Evolutionary conservation across 2,329 filamentous ascomycete genomes (phyloP).

Genomic region (Coniochaeta prunicola): DNA sequence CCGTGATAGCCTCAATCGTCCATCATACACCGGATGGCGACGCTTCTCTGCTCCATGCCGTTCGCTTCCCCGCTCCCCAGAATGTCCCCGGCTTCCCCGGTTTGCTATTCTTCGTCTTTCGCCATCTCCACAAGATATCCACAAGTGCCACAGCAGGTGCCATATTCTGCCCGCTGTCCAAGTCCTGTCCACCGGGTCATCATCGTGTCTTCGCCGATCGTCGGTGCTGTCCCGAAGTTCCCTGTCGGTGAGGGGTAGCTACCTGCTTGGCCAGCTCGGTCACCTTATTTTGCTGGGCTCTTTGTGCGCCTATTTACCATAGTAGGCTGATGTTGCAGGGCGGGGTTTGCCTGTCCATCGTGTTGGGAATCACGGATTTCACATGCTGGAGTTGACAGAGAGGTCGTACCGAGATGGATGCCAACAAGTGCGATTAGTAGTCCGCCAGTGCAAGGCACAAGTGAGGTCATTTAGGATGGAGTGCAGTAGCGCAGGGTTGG

Average conservation of each 20-base stretch:
- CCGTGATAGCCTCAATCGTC: background rate
- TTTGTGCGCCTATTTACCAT: no score
- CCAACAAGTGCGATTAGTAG: background rate
- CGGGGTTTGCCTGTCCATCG: background rate
- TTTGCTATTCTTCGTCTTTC: background rate
- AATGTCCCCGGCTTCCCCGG: background rate
- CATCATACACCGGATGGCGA: background rate
- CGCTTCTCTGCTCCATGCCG: background rate
- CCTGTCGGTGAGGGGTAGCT: conserved; percentile 1
- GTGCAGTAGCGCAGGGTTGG: background rate
- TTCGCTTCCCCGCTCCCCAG: background rate
- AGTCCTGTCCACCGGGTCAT: background rate
- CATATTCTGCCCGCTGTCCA: background rate
- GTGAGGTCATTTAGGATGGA: background rate
- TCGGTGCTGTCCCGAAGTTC: background rate
- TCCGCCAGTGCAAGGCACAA: background rate
- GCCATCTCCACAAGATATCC: background rate
- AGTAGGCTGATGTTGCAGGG: background rate
- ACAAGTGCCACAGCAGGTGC: background rate
- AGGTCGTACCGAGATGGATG: background rate
- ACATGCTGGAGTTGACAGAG: background rate
- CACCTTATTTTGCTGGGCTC: background rate
- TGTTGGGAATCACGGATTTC: background rate
- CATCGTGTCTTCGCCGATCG: background rate
- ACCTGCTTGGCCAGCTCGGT: background rate